Base-by-base conservation (phyloP, 345 rosid species). In the Arabidopsis suecica region DNA sequence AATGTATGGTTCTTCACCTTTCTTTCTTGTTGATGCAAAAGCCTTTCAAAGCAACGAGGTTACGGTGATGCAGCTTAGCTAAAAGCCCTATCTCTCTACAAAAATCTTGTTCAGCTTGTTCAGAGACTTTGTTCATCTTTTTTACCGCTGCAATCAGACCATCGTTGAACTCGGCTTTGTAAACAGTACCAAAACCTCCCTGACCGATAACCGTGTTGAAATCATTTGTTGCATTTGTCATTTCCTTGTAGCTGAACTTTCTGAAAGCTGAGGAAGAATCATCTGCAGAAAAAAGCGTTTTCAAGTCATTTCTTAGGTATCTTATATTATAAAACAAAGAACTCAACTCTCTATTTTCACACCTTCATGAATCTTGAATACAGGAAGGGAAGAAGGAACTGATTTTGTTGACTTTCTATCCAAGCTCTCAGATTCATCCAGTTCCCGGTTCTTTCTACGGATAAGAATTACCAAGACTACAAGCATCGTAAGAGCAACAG, bases 151-250 rank as follows among this genome's bases (percentile, higher is more conserved):
- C 75, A 48, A 83, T 72, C 57, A 80, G 73, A 63, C 95, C 96
- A 75, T 90, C 92, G 59, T 73, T 79, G 56, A 91, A 86, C 65
- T 87, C 85, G 28, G 91, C 97, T 83, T 84, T 90, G 78, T 87
- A 88, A 60, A 94, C 96, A 9, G 95, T 91, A 37, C 97, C 98
- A 68, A 91, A 94, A 60, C 97, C 97, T 60, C 98, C 98, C 9
- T 80, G 85, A 66, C 98, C 98, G 74, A 94, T 86, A 23, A 86
- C 62, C 0, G 80, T 82, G 65, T 48, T 84, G 72, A 90, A 90
- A 78, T 81, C 85, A 48, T 86, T 86, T 0, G 98, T 94, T 40
- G 93, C 93, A 79, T 75, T 91, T 83, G 81, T 86, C 37, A 86
- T 84, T 70, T 92, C 96, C 82, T 81, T 89, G 82, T 84, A 94